Percentiles rank a stretch among this genome's conserved stretches.
phyloP scores from a whole-genome alignment of 1,284 basidiomycete genomes.

The Ganoderma resinaceum region DNA sequence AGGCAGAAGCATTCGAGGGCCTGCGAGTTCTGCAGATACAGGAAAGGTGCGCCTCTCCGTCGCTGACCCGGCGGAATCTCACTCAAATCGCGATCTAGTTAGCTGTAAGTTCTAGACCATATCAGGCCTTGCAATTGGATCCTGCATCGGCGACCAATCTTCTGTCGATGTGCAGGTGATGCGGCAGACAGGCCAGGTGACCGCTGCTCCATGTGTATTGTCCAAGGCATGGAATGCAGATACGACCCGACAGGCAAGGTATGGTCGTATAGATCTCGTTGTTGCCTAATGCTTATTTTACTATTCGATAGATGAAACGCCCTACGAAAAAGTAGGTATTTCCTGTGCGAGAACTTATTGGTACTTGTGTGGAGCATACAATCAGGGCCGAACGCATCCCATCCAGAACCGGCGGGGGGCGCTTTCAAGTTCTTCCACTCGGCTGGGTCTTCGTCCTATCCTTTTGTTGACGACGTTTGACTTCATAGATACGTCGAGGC shows the following conservation, averaged over 20 bases:
- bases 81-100: not conserved
- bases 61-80: not conserved
- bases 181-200: conserved; percentile 59
- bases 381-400: too few species aligned
- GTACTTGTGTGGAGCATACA: too few species aligned
- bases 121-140: too few species aligned
- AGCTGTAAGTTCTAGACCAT: conserved; percentile 16
- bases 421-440: too few species aligned
- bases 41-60: conserved; percentile 65
- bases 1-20: conserved; percentile 63
- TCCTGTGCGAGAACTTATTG: too few species aligned
- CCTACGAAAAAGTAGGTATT: not conserved
- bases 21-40: conserved; percentile 75
- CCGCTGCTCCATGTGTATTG: conserved; percentile 79
- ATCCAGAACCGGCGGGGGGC: too few species aligned
- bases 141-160: not conserved
- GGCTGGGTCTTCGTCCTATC: too few species aligned
- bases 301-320: not conserved
- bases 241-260: conserved; percentile 57
- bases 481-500: conserved; percentile 1
- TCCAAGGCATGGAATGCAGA: conserved; percentile 77
- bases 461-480: not conserved
- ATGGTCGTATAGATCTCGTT: not conserved
- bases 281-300: not conserved
- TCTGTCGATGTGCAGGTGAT: conserved; percentile 32